These are phyloP conservation scores for Barbatosphaeria neglecta DNA, from an alignment of 495 filamentous ascomycete genomes.

Conservation along the genomic window DNA sequence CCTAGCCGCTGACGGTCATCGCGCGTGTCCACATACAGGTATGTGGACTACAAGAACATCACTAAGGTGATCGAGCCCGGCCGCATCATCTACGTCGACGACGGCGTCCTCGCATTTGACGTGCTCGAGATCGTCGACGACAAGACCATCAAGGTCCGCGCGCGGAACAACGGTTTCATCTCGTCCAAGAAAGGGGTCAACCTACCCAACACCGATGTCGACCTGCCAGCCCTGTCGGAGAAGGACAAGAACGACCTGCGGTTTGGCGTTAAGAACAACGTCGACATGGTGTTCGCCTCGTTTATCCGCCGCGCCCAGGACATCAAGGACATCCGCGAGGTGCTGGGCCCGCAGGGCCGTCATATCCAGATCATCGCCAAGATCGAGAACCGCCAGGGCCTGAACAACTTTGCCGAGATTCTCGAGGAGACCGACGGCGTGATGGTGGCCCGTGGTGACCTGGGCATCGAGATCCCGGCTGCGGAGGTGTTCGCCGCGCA, in stretches of 20 bases:
- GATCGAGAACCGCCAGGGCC: conserved; percentile 97
- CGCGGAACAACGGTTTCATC: conserved; percentile 95
- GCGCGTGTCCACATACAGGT: too few relatives aligned
- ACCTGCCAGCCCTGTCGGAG: conserved; percentile 94
- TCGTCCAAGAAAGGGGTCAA: conserved; percentile 98
- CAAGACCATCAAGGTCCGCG: conserved; percentile 71
- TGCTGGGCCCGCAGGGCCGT: conserved; percentile 84
- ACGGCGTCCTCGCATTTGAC: conserved; percentile 92
- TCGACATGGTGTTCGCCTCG: conserved; percentile 98
- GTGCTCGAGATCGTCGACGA: conserved; percentile 80
- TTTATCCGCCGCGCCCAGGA: conserved; percentile 92
- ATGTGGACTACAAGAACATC: conserved; percentile 99
- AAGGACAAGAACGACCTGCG: conserved; percentile 88
- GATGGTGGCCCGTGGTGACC: conserved; percentile 97
- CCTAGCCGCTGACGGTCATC: background rate
- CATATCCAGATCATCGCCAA: conserved; percentile 99
- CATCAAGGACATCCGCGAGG: conserved; percentile 80
- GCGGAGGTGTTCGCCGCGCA: conserved; percentile 97
- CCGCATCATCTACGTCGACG: conserved; percentile 95
- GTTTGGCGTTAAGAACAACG: conserved; percentile 95
- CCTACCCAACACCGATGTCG: conserved; percentile 94
- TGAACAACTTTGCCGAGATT: conserved; percentile 98
- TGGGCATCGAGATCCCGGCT: conserved; percentile 96
- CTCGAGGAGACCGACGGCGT: conserved; percentile 93
- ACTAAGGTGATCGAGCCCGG: conserved; percentile 92